Evolutionary conservation across 208 protist species (phyloP), one percentile per base, ranked within the genome.

Genomic region (Acanthamoeba castellanii): DNA sequence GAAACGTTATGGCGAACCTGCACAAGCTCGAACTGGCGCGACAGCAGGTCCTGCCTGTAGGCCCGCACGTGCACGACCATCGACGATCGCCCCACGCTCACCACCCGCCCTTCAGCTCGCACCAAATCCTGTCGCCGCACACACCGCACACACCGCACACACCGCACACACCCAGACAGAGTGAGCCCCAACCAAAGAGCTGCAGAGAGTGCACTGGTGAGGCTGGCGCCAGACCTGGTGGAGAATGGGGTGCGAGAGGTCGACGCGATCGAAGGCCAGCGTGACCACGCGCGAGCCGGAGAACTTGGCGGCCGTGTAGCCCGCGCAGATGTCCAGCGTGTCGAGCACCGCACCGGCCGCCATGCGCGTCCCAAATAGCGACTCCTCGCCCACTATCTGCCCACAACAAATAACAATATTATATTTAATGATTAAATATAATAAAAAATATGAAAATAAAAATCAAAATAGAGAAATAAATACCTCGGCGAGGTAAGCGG

Each of bases 191-290:
- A 61, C 3, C 16, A 22, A 61, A 1, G 55, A 61, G 20, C 2
- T 25, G 30, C 1, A 1, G 27, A 14, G 78, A 20, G 18, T 18
- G 22, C 7, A 68, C 50, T 42, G 37, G 1, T 3, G 37, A 42
- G 37, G 3, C 37, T 42, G 37, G 37, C 20, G 20, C 27, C 27
- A 9, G 18, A 92, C 85, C 85, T 92, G 85, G 57, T 92, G 85
- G 14, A 92, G 85, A 8, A 92, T 70, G 85, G 85, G 85, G 27
- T 92, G 85, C 4, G 59, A 74, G 30, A 92, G 85, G 85, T 92
- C 85, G 45, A 92, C 59, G n/a, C 61, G 85, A n/a, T 92, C 85
- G 37, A 92, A 72, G 85, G 85, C 85, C n/a, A 92, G 55, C 32
- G 85, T 92, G 85, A 92, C 85, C 1, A 92, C 85, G 16, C 85